Percentiles rank a stretch among this genome's conserved stretches.
phyloP scores from a whole-genome alignment of 768 basidiomycete species.

The Lentinula detonsa region DNA sequence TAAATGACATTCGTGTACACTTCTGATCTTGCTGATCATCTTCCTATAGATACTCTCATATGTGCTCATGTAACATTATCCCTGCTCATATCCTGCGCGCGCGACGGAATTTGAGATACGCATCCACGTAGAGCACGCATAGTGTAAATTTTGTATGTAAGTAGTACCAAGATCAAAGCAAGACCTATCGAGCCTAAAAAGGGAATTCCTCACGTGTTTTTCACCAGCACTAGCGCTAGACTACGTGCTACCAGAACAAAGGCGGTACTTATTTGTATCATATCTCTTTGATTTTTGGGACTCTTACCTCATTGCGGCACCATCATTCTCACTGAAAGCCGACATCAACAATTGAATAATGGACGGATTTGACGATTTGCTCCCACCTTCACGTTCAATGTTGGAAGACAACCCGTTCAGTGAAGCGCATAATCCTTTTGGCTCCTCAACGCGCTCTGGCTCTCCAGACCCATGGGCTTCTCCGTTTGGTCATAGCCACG shows the following conservation, averaged over 20 bases:
- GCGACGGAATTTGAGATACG: neutral
- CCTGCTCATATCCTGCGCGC: neutral
- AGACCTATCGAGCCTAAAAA: neutral
- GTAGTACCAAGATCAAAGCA: neutral
- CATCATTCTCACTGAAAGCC: too few relatives aligned
- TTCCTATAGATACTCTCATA: neutral
- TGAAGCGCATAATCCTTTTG: slow-evolving; percentile 44
- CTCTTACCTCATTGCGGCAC: neutral
- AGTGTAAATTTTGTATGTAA: too few relatives aligned
- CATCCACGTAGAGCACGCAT: neutral
- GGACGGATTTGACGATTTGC: slow-evolving; percentile 77
- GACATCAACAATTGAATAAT: slow-evolving; percentile 29
- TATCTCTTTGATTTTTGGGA: too few relatives aligned
- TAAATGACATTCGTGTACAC: too few relatives aligned
- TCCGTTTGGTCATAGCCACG: slow-evolving; percentile 32
- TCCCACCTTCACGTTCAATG: slow-evolving; percentile 50
- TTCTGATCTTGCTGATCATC: neutral
- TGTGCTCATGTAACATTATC: neutral
- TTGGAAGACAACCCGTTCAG: slow-evolving; percentile 77
- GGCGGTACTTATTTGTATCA: too few relatives aligned
- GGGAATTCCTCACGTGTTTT: neutral
- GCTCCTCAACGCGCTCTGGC: slow-evolving; percentile 39
- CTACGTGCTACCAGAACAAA: too few relatives aligned
- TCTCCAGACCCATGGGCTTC: slow-evolving; percentile 78
- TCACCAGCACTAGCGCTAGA: neutral